These are phyloP conservation scores for Candida silvicultrix DNA, from an alignment of 805 yeast genomes.

Conservation along the genomic window DNA sequence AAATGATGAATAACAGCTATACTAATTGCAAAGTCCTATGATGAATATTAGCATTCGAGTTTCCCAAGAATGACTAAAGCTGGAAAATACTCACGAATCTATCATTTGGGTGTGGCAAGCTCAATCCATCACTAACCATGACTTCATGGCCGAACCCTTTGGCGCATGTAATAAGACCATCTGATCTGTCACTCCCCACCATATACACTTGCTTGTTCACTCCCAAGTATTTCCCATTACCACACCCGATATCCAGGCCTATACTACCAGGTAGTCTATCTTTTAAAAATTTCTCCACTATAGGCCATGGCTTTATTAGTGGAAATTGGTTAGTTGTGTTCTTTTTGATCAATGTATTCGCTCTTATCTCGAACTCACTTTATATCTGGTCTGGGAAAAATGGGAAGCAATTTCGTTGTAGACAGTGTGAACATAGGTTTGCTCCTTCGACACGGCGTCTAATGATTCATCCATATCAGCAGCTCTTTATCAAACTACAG, in stretches of 20 bases:
- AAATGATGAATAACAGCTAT: constrained; percentile 97
- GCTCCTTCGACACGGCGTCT: constrained; percentile 58
- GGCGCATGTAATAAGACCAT: constrained; percentile 64
- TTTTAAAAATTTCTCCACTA: constrained; percentile 67
- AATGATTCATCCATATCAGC: constrained; percentile 17
- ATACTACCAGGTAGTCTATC: constrained; percentile 45
- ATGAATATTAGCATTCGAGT: constrained; percentile 13
- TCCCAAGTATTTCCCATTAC: constrained; percentile 87
- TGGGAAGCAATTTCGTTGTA: constrained; percentile 91
- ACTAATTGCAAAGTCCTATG: constrained; percentile 80
- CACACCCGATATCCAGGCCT: constrained; percentile 95
- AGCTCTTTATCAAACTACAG: too few species aligned
- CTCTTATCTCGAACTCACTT: constrained; percentile 18
- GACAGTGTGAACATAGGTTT: constrained; percentile 80
- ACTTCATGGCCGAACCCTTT: constrained; percentile 43
- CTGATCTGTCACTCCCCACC: constrained; percentile 70
- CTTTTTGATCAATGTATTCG: neutral
- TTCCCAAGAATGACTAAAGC: too few species aligned
- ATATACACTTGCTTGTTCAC: constrained; percentile 64
- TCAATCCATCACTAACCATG: constrained; percentile 76
- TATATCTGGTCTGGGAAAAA: constrained; percentile 89
- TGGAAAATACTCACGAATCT: constrained; percentile 30
- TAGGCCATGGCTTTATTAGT: constrained; percentile 78
- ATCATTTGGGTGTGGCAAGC: constrained; percentile 45
- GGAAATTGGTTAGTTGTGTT: too few species aligned